Evolutionary conservation across 495 filamentous ascomycete species (phyloP), one percentile per base, ranked within the genome.

Genomic region (Daldinia vernicosa): DNA sequence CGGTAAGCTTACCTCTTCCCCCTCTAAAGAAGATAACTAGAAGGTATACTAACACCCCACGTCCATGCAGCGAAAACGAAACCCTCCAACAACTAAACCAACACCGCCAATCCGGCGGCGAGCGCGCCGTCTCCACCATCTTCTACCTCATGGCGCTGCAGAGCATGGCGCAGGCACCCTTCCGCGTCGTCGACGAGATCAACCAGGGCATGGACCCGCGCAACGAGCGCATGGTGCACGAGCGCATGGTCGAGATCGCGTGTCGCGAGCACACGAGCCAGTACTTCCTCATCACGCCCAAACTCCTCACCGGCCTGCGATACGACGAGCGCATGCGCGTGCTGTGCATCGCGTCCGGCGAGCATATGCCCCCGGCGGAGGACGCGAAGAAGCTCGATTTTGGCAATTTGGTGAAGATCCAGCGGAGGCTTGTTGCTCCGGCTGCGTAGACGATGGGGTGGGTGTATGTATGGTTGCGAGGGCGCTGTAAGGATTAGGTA

Each of bases 141-240:
- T 99, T 98, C 86, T 99, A 98, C 80, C 92, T 99, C 67, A 98
- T 99, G 95, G 92, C 96, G 1, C 87, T 99, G 8, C 95, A 99
- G 78, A 91, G 92, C 17, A 89, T 98, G 71, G 94, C 95, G 3
- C 92, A 93, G 69, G 92, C 93, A 2, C 95, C 95, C n/a, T 99
- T 99, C 89, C 94, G 95, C 60, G 95, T 98, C 43, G 95, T 99
- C 60, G 95, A 99, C 81, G 95, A 99, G 80, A 99, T 99, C 82
- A 99, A 99, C 74, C 95, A 99, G 82, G 95, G 95, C 67, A 99
- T 99, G 95, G 95, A 99, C 80, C 95, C 96, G 24, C 89, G 96
- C 50, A 99, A 99, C 80, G 95, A 99, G 82, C 89, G 95, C 47
- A 94, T 98, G 86, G 96, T 98, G 12, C 95, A 99, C 80, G 92